phyloP scores from a whole-genome alignment of 1,284 basidiomycete species.

The Chiua sp. region DNA sequence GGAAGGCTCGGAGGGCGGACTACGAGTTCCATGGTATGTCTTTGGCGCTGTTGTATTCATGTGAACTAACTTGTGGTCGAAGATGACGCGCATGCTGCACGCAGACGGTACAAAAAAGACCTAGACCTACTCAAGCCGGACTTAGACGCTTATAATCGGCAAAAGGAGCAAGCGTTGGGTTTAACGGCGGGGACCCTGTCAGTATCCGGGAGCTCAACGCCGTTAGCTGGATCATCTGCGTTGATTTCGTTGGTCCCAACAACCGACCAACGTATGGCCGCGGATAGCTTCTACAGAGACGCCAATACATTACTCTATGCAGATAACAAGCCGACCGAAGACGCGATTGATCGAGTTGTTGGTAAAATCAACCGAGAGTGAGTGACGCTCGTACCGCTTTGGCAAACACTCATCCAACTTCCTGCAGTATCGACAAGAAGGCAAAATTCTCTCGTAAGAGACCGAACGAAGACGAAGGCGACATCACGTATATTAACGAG shows the following conservation, averaged over 20 bases:
- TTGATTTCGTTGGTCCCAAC: constrained; percentile 55
- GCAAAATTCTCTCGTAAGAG: constrained; percentile 88
- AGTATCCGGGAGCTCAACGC: constrained; percentile 41
- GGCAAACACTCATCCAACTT: constrained; percentile 4
- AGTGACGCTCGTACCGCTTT: constrained; percentile 41
- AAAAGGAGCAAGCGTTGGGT: constrained; percentile 86
- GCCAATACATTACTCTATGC: constrained; percentile 92
- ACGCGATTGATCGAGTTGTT: constrained; percentile 93
- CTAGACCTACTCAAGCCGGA: constrained; percentile 89
- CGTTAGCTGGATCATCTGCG: constrained; percentile 34
- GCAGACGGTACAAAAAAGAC: constrained; percentile 91
- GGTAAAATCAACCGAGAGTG: constrained; percentile 94
- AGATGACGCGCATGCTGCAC: constrained; percentile 92
- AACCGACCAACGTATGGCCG: constrained; percentile 66
- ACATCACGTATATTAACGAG: constrained; percentile 99
- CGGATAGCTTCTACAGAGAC: constrained; percentile 87
- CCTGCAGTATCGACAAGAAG: constrained; percentile 80
- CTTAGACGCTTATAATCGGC: constrained; percentile 79
- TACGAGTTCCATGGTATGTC: constrained; percentile 78
- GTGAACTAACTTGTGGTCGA: constrained; percentile 10
- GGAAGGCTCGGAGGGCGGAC: constrained; percentile 63
- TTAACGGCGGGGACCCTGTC: constrained; percentile 66
- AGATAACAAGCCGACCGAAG: constrained; percentile 93
- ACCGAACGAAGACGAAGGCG: constrained; percentile 89
- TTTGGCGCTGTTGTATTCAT: constrained; percentile 20